Conservation (phyloP, 805 yeast species). For the Nakazawaea ishiwadae region DNA sequence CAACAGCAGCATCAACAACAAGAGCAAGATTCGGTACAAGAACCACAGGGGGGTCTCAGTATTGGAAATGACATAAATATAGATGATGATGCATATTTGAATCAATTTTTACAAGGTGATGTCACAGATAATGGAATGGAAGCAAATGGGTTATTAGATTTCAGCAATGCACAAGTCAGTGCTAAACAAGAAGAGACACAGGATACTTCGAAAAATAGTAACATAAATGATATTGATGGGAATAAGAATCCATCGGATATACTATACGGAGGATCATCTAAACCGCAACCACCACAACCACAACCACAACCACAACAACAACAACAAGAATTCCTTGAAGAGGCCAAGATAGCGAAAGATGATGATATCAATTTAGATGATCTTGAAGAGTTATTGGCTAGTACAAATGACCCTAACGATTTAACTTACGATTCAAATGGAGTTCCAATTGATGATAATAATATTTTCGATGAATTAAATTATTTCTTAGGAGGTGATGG, state of each 20-base stretch:
- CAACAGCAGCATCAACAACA: constrained; percentile 3
- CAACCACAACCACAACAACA: not conserved
- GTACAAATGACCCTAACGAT: constrained; percentile 8
- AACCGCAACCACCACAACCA: constrained; percentile 24
- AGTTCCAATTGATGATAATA: constrained; percentile 9
- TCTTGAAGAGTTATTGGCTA: constrained; percentile 12
- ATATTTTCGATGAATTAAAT: constrained; percentile 13
- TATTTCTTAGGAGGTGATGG: constrained; percentile 11
- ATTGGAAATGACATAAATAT: constrained; percentile 2
- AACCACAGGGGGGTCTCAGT: not conserved
- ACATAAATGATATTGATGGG: constrained; percentile 81
- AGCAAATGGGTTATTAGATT: constrained; percentile 4
- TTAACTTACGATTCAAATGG: constrained; percentile 10
- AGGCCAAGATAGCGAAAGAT: no score
- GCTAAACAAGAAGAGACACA: no score
- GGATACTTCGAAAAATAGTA: not conserved
- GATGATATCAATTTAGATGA: constrained; percentile 12
- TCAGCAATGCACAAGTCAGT: not conserved
- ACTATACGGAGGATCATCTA: constrained; percentile 94
- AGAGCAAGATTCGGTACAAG: not conserved
- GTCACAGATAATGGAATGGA: constrained; percentile 3
- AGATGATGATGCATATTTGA: constrained; percentile 11
- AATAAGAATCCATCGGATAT: constrained; percentile 94
- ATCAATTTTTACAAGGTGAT: constrained; percentile 11
- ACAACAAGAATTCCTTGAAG: not conserved